phyloP scores from a whole-genome alignment of 192 early-diverging fungal genomes.

The Coemansia sp. region DNA sequence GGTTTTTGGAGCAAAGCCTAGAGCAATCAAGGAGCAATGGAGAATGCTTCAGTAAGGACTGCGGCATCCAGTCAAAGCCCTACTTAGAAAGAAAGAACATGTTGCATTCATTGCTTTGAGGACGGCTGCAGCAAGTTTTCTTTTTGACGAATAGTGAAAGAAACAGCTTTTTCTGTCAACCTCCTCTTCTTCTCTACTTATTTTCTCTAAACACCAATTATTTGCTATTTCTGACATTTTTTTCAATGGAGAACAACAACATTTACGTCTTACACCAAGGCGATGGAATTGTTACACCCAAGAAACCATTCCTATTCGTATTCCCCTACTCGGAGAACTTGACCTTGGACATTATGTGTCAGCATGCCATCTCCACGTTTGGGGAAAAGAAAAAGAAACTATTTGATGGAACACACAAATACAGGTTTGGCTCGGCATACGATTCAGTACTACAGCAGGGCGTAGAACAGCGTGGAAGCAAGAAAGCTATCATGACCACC shows the following conservation, averaged over 20 bases:
- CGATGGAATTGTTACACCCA: neutral
- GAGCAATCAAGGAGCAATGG: neutral
- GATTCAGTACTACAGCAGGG: neutral
- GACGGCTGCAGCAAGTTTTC: neutral
- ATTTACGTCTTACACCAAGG: constrained; percentile 5
- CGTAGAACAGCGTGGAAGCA: neutral
- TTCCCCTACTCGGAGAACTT: neutral
- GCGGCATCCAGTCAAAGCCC: neutral
- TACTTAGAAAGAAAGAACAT: neutral
- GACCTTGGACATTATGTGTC: neutral
- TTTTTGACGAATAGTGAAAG: neutral
- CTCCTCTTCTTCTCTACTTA: neutral
- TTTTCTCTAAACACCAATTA: neutral
- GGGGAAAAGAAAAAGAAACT: neutral
- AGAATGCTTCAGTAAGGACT: neutral
- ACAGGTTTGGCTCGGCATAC: neutral
- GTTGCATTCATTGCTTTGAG: neutral
- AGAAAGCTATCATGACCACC: neutral
- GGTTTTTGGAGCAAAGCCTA: too few species aligned
- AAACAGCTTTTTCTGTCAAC: neutral
- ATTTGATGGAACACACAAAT: too few species aligned
- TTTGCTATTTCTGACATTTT: neutral
- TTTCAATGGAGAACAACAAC: constrained; percentile 1
- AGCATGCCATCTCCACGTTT: neutral
- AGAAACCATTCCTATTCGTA: neutral